Base-by-base conservation (phyloP, 106 monocot species). In the Acanthochlamys bracteata region DNA sequence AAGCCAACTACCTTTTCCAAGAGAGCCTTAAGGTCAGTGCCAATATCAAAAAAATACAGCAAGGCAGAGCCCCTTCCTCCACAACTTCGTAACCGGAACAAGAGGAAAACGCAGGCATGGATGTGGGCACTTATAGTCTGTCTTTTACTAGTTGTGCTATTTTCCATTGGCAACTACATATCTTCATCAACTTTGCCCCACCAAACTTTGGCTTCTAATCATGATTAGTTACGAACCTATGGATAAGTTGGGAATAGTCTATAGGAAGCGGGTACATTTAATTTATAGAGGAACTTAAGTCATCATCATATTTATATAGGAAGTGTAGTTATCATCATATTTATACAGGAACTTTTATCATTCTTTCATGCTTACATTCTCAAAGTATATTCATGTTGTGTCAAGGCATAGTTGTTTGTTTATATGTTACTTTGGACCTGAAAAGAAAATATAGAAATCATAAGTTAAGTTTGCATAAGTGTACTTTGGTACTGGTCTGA, bases 21-120 rank as follows among this genome's bases (percentile, higher is more conserved):
- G 72, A 79, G 65, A 43, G 22, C 75, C 15, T 63, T 61, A 42
- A 71, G 24, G 52, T 19, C 63, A 14, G 54, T 26, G 6, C 53
- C 58, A 26, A 25, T 64, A 33, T 14, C 47, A 21, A 82, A 75
- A 64, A 71, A 84, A 23, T 74, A 67, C 21, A 79, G 66, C 53
- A 75, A 70, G 40, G 43, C 54, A 46, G 73, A 80, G 54, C 77
- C 85, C 21, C 24, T 86, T 67, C 90, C 90, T 25, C 53, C 69
- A 42, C 80, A 77, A 56, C 85, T 86, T 9, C 77, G 90, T 20
- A 90, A 86, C 75, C 77, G 63, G 78, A 65, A 77, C 49, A 79
- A 66, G 65, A 86, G 78, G 46, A 90, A 80, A 79, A 84, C 82
- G 71, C 74, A 75, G 8, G 52, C 81, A 22, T 94, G 81, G 82